A percentile compares a stretch with the other conserved stretches of the same genome.
Conservation (phyloP, 2,329 filamentous ascomycete genomes). For the Penicillium occitanis region DNA sequence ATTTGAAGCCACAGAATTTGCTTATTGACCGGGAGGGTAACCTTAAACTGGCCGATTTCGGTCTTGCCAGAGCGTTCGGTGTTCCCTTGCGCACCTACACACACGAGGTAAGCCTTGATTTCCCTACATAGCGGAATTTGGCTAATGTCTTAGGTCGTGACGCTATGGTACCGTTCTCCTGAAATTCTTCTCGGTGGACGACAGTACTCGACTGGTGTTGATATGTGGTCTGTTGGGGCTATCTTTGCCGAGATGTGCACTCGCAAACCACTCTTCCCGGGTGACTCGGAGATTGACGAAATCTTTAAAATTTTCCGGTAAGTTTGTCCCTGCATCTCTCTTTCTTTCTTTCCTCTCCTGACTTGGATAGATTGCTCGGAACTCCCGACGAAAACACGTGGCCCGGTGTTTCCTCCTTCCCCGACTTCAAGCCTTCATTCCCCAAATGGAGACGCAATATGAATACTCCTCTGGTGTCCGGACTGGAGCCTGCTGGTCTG, state of each 20-base stretch:
- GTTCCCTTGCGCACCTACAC: constrained; percentile 90
- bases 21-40: constrained; percentile 84
- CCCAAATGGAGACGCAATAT: constrained; percentile 82
- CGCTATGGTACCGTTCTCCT: constrained; percentile 86
- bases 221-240: constrained; percentile 94
- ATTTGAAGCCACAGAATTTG: constrained; percentile 87
- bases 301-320: constrained; percentile 94
- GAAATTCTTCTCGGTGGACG: constrained; percentile 88
- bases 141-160: constrained; percentile 66
- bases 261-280: constrained; percentile 85
- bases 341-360: not conserved
- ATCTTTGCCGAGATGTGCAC: constrained; percentile 98
- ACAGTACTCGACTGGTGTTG: constrained; percentile 89
- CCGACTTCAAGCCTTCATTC: constrained; percentile 89
- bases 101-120: constrained; percentile 63
- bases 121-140: not conserved
- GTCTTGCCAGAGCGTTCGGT: constrained; percentile 84
- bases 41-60: constrained; percentile 87
- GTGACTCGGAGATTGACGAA: constrained; percentile 89
- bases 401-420: constrained; percentile 92
- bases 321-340: constrained; percentile 26
- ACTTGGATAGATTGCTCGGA: constrained; percentile 63
- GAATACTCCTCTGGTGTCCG: constrained; percentile 67
- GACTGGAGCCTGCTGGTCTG: constrained; percentile 63
- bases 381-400: constrained; percentile 79